phyloP scores from a whole-genome alignment of 371 early-diverging fungal species.

The Neoconidiobolus thromboides region DNA sequence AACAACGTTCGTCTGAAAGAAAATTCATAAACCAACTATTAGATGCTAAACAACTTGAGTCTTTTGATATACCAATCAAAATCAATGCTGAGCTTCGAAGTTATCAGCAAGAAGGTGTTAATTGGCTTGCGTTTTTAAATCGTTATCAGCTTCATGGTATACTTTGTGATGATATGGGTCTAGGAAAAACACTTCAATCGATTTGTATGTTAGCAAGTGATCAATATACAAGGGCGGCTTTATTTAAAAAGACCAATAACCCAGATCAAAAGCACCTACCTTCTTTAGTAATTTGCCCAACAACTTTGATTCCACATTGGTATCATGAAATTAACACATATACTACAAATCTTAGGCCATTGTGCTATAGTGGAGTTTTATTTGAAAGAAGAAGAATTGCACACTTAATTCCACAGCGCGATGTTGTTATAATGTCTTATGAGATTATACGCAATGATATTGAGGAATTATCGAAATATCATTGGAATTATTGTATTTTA shows the following conservation, averaged over 20 bases:
- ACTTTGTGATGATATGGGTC: constrained; percentile 98
- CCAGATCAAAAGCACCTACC: constrained; percentile 51
- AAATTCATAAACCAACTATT: constrained; percentile 79
- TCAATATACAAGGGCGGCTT: constrained; percentile 44
- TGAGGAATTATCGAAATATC: constrained; percentile 43
- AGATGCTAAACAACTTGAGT: constrained; percentile 70
- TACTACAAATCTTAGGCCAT: constrained; percentile 50
- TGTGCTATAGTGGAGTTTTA: constrained; percentile 70
- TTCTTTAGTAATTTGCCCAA: constrained; percentile 93
- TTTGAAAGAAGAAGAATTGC: constrained; percentile 51
- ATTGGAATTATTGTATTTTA: constrained; percentile 92
- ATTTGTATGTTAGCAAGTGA: constrained; percentile 89
- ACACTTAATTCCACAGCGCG: constrained; percentile 25
- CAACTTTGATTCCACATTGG: constrained; percentile 97
- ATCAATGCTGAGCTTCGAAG: constrained; percentile 82
- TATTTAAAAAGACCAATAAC: constrained; percentile 33
- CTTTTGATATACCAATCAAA: constrained; percentile 65
- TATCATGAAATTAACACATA: constrained; percentile 80
- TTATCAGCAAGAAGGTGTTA: constrained; percentile 96
- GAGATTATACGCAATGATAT: constrained; percentile 94
- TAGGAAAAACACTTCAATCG: constrained; percentile 95
- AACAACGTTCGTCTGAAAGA: constrained; percentile 66
- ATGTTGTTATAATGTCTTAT: constrained; percentile 87
- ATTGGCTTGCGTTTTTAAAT: constrained; percentile 95
- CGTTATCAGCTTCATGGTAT: constrained; percentile 92